Base-by-base conservation (phyloP, 768 basidiomycete species). In the Mycena haematopus region DNA sequence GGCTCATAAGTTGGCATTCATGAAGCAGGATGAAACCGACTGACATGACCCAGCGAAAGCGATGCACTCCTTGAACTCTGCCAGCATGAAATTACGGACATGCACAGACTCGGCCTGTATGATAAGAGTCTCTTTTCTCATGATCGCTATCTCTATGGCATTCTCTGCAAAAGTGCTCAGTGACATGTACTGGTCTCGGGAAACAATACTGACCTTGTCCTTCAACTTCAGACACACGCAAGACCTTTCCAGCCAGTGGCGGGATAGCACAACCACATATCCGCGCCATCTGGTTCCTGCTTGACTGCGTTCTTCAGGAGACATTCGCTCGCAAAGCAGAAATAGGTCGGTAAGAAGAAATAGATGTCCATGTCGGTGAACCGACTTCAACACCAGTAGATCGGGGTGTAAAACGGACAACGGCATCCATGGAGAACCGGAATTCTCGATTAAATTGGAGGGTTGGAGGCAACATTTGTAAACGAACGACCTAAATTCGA, bases 211-310 rank as follows among this genome's bases (percentile, higher is more conserved):
- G 62, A 86, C 93, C 85, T 81, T 83, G 82, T 36, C 82, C 87
- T 58, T 79, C 78, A 4, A 84, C 80, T 65, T 88, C 88, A 10
- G 79, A 79, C 4, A 92, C 89, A 61, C 84, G 83, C 56, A 99
- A 80, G 69, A 97, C 95, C 73, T 96, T 98, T 6, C 95, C 96
- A 14, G 97, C 90, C 35, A 99, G 79, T 6, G 97, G 97, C 19
- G 97, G n/a, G 97, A 78, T 97, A 99, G 67, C 89, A 86, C 49
- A 99, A 79, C 87, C 88, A 93, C 89, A 96, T 91, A 71, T 97
- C 94, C 6, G 89, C 82, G 13, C 86, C 86, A 60, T 86, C 84
- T 33, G 79, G 75, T 14, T n/a, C 78, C 80, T 62, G 74, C 68
- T 27, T 80, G 76, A 40, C 77, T 75, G 58, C 79, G 82, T 62